Evolutionary conservation across 495 filamentous ascomycete genomes (phyloP), one percentile per base, ranked within the genome.

Genomic region (Aspergillus biplanus): DNA sequence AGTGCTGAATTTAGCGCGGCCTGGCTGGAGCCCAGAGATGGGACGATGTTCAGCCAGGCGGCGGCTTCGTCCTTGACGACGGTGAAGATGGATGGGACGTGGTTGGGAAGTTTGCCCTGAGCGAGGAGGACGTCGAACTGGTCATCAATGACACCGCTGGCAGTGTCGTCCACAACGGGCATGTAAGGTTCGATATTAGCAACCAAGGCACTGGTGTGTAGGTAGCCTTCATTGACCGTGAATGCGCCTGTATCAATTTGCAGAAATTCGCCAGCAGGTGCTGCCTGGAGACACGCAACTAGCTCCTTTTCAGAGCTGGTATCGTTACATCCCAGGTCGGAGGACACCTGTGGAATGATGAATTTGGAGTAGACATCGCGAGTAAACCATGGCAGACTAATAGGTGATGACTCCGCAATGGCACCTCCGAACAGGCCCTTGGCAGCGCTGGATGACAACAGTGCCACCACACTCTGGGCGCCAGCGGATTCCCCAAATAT

Each of bases 401-500:
- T 33, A 0, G 66, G 66, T 9, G 69, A 65, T 0, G 73, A 75
- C 33, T 77, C 72, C 11, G 69, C 61, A 21, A 77, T 69, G 0
- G 74, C 71, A 8, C 65, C 69, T 16, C 69, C 67, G 65, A 77
- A 77, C 50, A 77, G 68, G 15, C 73, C 71, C 13, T 67, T 67
- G 1, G 73, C 74, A 9, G 66, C 66, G 5, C 62, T 62, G 1
- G 73, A 74, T 33, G 82, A 80, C 4, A 81, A 73, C 69, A 85
- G 69, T 15, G 81, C 83, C 11, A 86, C 73, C 0, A 85, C 81
- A 34, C 75, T 79, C 32, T 84, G 83, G 21, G 76, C 86, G 18
- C 86, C 83, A 8, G 86, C 85, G 15, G 80, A 83, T 50, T 82
- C 76, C 3, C 83, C 84, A 63, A 82, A 81, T 32, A 83, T 75